Base-by-base conservation (phyloP, 2,329 filamentous ascomycete species). In the Chrysoporthe austroafricana region DNA sequence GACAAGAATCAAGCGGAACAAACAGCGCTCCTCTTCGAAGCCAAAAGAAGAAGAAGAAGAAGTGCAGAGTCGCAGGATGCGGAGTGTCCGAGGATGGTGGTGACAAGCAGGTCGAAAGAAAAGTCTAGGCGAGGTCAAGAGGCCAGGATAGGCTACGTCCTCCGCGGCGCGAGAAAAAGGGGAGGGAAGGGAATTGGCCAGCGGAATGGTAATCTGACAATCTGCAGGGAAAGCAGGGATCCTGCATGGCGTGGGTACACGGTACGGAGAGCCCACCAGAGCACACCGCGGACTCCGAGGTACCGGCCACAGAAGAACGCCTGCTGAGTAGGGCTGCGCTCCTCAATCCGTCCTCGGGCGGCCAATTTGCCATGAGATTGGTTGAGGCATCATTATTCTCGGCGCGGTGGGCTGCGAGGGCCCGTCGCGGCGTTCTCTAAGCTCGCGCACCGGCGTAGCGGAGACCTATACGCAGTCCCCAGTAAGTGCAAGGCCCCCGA, bases 131-230 rank as follows among this genome's bases (percentile, higher is more conserved):
- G 36, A 26, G 26, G 26, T 26, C 8, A 52, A 52, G 21, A 52
- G 11, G 14, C n/a, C 5, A 44, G 58, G 39, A 46, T n/a, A 61
- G 58, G 42, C 13, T 42, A 16, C 26, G 39, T 14, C 18, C 39
- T 39, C 6, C 42, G 39, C 58, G 11, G 58, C 6, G 42, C 13
- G 39, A 48, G 59, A 48, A 61, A 61, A 61, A 61, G 59, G 59
- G 59, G 59, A 61, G 21, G 59, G 59, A 34, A 61, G 14, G 42
- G 59, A 61, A 61, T 61, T 61, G 59, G 59, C 43, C 59, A 61
- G 36, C 59, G 59, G 42, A 46, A 61, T 61, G 59, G 26, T 61
- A 61, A 61, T 61, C 59, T 61, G 59, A 46, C 11, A 34, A n/a
- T 44, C 16, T 57, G 54, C 54, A 57, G 21, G 32, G 54, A 34